phyloP scores from a whole-genome alignment of 2,329 filamentous ascomycete species.

The Penicillium sp. region DNA sequence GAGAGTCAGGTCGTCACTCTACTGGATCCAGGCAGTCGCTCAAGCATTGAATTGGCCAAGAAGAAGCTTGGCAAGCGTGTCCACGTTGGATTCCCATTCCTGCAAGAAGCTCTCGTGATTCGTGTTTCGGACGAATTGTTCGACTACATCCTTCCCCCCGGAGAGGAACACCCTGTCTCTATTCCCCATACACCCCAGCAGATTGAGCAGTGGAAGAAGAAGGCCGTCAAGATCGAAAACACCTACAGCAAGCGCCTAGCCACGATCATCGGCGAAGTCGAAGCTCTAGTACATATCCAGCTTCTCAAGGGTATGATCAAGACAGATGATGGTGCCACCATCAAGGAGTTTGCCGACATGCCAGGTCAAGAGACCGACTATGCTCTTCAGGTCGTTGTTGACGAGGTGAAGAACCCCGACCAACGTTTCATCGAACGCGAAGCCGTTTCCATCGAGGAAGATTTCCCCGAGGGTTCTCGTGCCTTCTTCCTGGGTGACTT shows the following conservation, averaged over 20 bases:
- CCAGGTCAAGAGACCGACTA: constrained; percentile 85
- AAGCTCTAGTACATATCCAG: constrained; percentile 87
- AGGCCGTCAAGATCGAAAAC: constrained; percentile 78
- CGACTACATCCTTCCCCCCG: constrained; percentile 72
- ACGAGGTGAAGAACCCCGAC: constrained; percentile 86
- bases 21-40: constrained; percentile 69
- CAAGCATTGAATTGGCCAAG: constrained; percentile 72
- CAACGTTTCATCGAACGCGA: constrained; percentile 88
- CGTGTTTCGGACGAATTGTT: constrained; percentile 93
- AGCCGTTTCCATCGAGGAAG: constrained; percentile 85
- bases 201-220: constrained; percentile 81
- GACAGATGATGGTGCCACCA: constrained; percentile 83
- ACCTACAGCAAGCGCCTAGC: constrained; percentile 90
- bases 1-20: constrained; percentile 94
- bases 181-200: constrained; percentile 73
- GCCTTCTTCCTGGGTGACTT: constrained; percentile 95
- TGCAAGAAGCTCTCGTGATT: constrained; percentile 89
- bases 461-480: constrained; percentile 79
- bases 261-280: constrained; percentile 81
- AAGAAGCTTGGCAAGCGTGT: constrained; percentile 80
- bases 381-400: constrained; percentile 87
- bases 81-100: constrained; percentile 90
- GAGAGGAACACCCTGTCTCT: constrained; percentile 65
- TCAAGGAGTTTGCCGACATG: constrained; percentile 90
- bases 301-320: constrained; percentile 90